These are phyloP conservation scores for Rhizophora apiculata DNA, from an alignment of 345 rosid species.

Conservation along the genomic window DNA sequence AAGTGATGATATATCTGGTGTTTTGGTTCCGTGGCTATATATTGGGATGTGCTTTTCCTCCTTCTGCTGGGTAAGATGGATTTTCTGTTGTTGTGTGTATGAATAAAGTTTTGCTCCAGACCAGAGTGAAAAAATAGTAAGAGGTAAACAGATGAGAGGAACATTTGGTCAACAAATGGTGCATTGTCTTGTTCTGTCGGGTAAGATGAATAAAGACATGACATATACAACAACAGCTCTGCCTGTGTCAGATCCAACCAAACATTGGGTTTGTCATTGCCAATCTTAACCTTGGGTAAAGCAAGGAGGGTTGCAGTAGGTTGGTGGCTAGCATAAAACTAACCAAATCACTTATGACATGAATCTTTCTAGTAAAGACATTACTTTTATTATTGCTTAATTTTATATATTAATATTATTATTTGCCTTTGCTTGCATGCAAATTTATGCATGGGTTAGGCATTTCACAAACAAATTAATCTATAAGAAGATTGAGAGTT, in stretches of 20 bases:
- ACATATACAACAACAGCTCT: no score
- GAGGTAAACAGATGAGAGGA: no score
- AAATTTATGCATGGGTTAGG: background rate
- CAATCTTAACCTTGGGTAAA: no score
- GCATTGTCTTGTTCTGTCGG: slow-evolving; percentile 33
- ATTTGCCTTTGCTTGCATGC: background rate
- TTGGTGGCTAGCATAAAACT: no score
- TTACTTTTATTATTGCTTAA: background rate
- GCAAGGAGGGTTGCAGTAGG: no score
- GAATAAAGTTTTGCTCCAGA: no score
- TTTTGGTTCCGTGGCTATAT: slow-evolving; percentile 95
- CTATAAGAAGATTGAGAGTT: background rate
- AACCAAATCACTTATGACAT: no score
- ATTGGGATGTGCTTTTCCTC: slow-evolving; percentile 99
- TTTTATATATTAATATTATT: background rate
- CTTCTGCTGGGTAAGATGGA: slow-evolving; percentile 43
- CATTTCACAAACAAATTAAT: background rate
- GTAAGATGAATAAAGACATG: slow-evolving; percentile 40
- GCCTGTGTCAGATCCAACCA: background rate
- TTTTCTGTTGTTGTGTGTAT: no score
- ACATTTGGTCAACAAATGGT: no score
- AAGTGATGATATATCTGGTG: slow-evolving; percentile 96
- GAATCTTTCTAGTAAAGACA: background rate
- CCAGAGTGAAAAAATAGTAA: no score
- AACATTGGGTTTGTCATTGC: slow-evolving; percentile 1